phyloP scores from a whole-genome alignment of 192 early-diverging fungal species.

The Lunasporangiospora selenospora region DNA sequence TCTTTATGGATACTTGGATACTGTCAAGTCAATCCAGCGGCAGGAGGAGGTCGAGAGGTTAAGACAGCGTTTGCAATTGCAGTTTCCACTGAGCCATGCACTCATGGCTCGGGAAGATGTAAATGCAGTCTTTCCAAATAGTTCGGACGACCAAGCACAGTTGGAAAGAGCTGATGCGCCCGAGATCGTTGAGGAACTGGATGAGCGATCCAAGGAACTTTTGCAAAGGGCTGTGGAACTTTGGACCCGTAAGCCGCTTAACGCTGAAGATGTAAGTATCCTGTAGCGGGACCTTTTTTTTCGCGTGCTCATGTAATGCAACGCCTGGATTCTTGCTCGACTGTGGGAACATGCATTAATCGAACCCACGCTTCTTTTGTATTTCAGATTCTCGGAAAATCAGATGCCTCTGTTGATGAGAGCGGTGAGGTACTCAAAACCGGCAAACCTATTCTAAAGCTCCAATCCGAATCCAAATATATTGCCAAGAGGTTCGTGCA shows the following conservation, averaged over 20 bases:
- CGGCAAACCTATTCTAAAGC: constrained; percentile 2
- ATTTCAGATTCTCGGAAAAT: too few species aligned
- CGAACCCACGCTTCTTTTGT: too few species aligned
- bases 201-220: constrained; percentile 8
- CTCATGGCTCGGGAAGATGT: not conserved
- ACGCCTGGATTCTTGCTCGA: too few species aligned
- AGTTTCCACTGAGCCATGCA: not conserved
- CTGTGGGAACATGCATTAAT: too few species aligned
- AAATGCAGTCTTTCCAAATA: too few species aligned
- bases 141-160: too few species aligned
- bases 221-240: constrained; percentile 18
- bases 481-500: constrained; percentile 25
- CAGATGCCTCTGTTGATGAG: too few species aligned
- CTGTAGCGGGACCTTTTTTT: too few species aligned
- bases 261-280: constrained; percentile 21
- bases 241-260: constrained; percentile 32
- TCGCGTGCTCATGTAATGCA: too few species aligned
- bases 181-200: not conserved
- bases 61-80: constrained; percentile 50
- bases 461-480: constrained; percentile 28
- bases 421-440: too few species aligned
- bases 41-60: constrained; percentile 51
- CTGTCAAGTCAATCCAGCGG: constrained; percentile 32
- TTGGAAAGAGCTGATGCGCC: not conserved
- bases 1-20: constrained; percentile 60